These are phyloP conservation scores for Aegilops bicornis DNA, from an alignment of 176 grass and related monocot genomes.

Conservation along the genomic window DNA sequence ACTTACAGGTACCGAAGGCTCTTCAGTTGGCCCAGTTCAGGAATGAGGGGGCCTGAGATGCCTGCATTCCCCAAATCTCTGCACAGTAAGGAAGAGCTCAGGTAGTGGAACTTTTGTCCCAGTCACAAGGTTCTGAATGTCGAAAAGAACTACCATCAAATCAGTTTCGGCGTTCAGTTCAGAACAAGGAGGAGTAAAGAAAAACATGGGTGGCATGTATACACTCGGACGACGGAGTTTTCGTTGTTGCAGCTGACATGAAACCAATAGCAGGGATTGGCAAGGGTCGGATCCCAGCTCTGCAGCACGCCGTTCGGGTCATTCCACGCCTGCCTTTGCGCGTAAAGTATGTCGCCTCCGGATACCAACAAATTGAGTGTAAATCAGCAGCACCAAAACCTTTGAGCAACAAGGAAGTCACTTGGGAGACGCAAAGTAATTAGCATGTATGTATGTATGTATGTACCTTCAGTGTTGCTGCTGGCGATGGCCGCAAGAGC, in stretches of 20 bases:
- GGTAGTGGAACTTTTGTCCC: background rate
- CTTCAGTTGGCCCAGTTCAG: constrained; percentile 30
- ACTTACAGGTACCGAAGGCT: constrained; percentile 52
- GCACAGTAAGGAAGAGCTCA: background rate
- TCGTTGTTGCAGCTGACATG: constrained; percentile 44
- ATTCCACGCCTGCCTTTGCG: constrained; percentile 23
- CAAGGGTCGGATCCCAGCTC: constrained; percentile 52
- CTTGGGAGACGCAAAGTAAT: too few species aligned
- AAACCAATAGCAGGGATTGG: constrained; percentile 47
- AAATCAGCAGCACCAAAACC: background rate
- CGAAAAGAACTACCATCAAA: too few species aligned
- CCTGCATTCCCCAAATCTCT: constrained; percentile 49
- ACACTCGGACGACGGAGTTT: constrained; percentile 39
- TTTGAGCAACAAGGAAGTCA: background rate
- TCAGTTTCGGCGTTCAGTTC: too few species aligned
- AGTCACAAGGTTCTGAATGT: background rate
- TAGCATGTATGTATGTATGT: background rate
- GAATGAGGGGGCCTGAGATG: constrained; percentile 40
- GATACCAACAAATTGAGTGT: background rate
- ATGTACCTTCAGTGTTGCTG: constrained; percentile 46
- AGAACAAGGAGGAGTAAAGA: too few species aligned
- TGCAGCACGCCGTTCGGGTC: constrained; percentile 36
- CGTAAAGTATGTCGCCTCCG: constrained; percentile 51
- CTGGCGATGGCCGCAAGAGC: constrained; percentile 31
- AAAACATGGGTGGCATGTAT: too few species aligned